Evolutionary conservation across 495 filamentous ascomycete genomes (phyloP).

Genomic region (Amorphotheca resinae): DNA sequence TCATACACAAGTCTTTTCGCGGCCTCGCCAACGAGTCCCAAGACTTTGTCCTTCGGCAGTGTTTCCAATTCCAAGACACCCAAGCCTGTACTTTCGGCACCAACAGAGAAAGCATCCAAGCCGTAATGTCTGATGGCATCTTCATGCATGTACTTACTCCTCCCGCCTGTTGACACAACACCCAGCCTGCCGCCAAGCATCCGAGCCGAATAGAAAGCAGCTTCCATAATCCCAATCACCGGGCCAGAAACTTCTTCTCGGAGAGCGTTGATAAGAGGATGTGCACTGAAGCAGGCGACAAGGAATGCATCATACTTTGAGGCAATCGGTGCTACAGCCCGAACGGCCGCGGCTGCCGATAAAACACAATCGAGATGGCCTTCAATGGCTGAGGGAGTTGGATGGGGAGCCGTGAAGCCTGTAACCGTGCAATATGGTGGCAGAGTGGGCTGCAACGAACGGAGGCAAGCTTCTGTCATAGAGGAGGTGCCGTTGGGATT

Average conservation of each 20-base stretch:
- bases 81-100: slow-evolving; percentile 27
- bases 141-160: slow-evolving; percentile 28
- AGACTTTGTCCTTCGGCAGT: slow-evolving; percentile 26
- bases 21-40: slow-evolving; percentile 26
- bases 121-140: slow-evolving; percentile 32
- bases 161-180: slow-evolving; percentile 27
- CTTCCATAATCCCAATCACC: slow-evolving; percentile 40
- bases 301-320: slow-evolving; percentile 35
- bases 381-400: slow-evolving; percentile 35
- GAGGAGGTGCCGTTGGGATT: slow-evolving; percentile 36
- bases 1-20: slow-evolving; percentile 26
- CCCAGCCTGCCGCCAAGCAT: slow-evolving; percentile 30
- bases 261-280: slow-evolving; percentile 36
- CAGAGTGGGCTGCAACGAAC: slow-evolving; percentile 27
- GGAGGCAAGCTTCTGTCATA: slow-evolving; percentile 34
- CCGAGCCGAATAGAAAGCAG: slow-evolving; percentile 26
- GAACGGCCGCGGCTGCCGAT: slow-evolving; percentile 27
- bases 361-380: slow-evolving; percentile 32
- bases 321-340: slow-evolving; percentile 28
- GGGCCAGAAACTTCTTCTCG: slow-evolving; percentile 32
- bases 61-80: slow-evolving; percentile 32
- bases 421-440: slow-evolving; percentile 29
- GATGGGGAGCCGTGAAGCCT: slow-evolving; percentile 33
- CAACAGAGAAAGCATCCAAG: slow-evolving; percentile 27
- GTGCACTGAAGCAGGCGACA: slow-evolving; percentile 37